Base-by-base conservation (phyloP, 192 early-diverging fungal genomes). In the Helicostylum pulchrum region DNA sequence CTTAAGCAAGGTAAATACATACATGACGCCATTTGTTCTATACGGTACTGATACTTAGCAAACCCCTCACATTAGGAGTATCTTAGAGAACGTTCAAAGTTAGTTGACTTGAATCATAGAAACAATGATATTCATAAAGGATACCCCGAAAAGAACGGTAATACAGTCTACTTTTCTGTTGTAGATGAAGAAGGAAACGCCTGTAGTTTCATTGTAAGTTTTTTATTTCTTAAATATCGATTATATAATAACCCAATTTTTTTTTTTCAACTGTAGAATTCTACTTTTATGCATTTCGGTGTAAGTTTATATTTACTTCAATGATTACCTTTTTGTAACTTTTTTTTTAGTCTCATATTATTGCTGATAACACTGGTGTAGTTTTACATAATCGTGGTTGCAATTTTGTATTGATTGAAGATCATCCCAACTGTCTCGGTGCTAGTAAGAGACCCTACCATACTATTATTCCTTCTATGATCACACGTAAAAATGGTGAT, bases 111-210 rank as follows among this genome's bases (percentile, higher is more conserved):
- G 11, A 39, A 47, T 8, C 64, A 65, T 9, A 81, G 85, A n/a
- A 77, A 81, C 9, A 70, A 56, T n/a, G 74, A 79, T 43, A 67
- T 83, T 39, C 50, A 67, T 32, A 77, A 78, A 30, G 89, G 91
- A 2, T 70, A 68, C n/a, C 89, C 90, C 39, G 68, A 76, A 23
- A 75, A 80, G n/a, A 77, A 78, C 6, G 76, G 81, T 17, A 89
- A 90, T 63, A 93, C 91, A 3, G 90, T 93, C 3, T 90, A 90
- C 64, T 86, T 93, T 62, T 79, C 81, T 4, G 87, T 89, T 1
- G 85, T 87, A 4, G 91, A 93, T 67, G 65, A 67, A 43, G 81
- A 90, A 48, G 91, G 91, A 42, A 92, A 91, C 67, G 91, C 91
- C 7, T 92, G 90, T 76, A 86, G 84, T 71, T 90, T 90, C 67